phyloP scores from a whole-genome alignment of 2,329 filamentous ascomycete genomes.

The Chrysoporthe puriensis region DNA sequence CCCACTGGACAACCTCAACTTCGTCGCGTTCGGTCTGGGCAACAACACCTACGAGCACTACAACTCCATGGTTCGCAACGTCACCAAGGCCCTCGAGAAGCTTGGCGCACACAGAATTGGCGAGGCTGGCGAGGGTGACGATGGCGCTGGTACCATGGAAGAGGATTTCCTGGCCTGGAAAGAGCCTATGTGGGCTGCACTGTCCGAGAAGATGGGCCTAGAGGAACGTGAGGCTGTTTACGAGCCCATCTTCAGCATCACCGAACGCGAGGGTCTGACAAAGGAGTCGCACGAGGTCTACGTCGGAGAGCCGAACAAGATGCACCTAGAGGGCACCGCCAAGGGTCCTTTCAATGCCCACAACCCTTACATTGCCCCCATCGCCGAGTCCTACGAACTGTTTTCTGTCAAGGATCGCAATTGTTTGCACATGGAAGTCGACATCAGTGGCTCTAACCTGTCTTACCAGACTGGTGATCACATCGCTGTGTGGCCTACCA shows the following conservation, averaged over 20 bases:
- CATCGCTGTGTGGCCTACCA: constrained; percentile 96
- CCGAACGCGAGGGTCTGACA: constrained; percentile 73
- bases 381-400: constrained; percentile 85
- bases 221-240: constrained; percentile 97
- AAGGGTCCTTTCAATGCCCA: constrained; percentile 95
- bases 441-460: constrained; percentile 86
- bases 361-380: constrained; percentile 95
- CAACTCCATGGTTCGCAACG: constrained; percentile 95
- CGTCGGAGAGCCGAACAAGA: constrained; percentile 93
- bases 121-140: constrained; percentile 90
- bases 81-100: constrained; percentile 79
- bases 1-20: constrained; percentile 82
- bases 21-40: constrained; percentile 92
- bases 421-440: constrained; percentile 95
- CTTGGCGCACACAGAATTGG: constrained; percentile 86
- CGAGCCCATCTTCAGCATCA: constrained; percentile 86
- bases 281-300: constrained; percentile 82
- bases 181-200: constrained; percentile 94
- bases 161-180: constrained; percentile 99
- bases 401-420: constrained; percentile 90
- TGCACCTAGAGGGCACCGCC: constrained; percentile 82
- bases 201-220: constrained; percentile 81
- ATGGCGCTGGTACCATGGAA: constrained; percentile 98
- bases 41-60: constrained; percentile 99
- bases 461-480: constrained; percentile 97